These are phyloP conservation scores for Brassica rapa DNA, from an alignment of 345 rosid genomes.

Conservation along the genomic window DNA sequence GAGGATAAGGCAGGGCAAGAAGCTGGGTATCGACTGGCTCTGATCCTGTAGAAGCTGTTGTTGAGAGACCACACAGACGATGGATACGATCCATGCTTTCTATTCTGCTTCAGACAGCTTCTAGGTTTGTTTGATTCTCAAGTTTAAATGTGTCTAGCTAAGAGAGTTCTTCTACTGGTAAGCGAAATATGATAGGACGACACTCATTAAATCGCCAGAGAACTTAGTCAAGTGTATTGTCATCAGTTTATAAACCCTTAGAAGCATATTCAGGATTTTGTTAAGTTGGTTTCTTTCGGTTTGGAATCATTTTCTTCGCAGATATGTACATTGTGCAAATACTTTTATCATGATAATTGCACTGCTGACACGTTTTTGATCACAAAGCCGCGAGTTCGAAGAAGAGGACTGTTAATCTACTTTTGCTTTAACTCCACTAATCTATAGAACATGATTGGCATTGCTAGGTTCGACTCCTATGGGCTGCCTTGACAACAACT, in stretches of 20 bases:
- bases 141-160: neutral
- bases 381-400: neutral
- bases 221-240: neutral
- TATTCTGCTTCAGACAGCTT: slow-evolving; percentile 41
- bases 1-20: slow-evolving; percentile 84
- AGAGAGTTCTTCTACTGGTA: neutral
- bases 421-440: neutral
- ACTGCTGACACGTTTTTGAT: neutral
- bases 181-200: slow-evolving; percentile 1
- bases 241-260: neutral
- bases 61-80: neutral
- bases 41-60: neutral
- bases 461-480: neutral
- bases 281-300: slow-evolving; percentile 7
- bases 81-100: slow-evolving; percentile 24
- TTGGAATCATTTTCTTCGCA: neutral
- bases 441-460: neutral
- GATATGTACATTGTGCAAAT: neutral
- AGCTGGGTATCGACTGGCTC: neutral
- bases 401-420: neutral
- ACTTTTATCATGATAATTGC: neutral
- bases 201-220: neutral
- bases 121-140: slow-evolving; percentile 45
- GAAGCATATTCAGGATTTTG: neutral
- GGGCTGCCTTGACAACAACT: neutral